Conservation (phyloP, 1,284 basidiomycete species). For the Acaromyces ingoldii region DNA sequence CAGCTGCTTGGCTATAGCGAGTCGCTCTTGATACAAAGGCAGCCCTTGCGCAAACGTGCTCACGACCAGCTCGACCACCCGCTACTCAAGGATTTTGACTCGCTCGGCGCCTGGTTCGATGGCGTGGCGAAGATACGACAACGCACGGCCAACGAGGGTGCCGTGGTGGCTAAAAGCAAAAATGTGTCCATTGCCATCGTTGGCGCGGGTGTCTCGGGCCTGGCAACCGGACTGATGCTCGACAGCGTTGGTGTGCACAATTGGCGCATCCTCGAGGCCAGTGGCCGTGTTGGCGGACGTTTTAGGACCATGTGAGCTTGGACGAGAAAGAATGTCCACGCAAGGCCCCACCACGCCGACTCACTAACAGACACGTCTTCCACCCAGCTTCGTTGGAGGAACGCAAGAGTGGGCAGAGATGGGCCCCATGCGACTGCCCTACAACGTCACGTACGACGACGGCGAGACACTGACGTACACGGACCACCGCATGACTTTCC, state of each 20-base stretch:
- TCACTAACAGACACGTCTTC: no score
- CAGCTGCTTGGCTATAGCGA: background rate
- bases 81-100: slow-evolving; percentile 1
- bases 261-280: slow-evolving; percentile 31
- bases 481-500: slow-evolving; percentile 39
- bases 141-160: background rate
- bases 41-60: background rate
- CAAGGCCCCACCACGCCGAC: no score
- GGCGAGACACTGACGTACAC: slow-evolving; percentile 24
- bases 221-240: slow-evolving; percentile 28
- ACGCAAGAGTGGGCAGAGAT: slow-evolving; percentile 16
- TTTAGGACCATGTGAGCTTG: no score
- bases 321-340: no score
- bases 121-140: background rate
- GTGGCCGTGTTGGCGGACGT: slow-evolving; percentile 26
- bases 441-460: slow-evolving; percentile 16
- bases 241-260: slow-evolving; percentile 32
- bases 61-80: background rate
- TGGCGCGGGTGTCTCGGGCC: slow-evolving; percentile 30
- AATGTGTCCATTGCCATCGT: slow-evolving; percentile 20
- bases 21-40: background rate
- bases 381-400: slow-evolving; percentile 18
- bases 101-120: slow-evolving; percentile 5
- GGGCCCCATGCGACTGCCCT: slow-evolving; percentile 36
- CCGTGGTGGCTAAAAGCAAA: background rate